These are phyloP conservation scores for Dothidotthia symphoricarpi DNA, from an alignment of 2,329 filamentous ascomycete species.

Conservation along the genomic window DNA sequence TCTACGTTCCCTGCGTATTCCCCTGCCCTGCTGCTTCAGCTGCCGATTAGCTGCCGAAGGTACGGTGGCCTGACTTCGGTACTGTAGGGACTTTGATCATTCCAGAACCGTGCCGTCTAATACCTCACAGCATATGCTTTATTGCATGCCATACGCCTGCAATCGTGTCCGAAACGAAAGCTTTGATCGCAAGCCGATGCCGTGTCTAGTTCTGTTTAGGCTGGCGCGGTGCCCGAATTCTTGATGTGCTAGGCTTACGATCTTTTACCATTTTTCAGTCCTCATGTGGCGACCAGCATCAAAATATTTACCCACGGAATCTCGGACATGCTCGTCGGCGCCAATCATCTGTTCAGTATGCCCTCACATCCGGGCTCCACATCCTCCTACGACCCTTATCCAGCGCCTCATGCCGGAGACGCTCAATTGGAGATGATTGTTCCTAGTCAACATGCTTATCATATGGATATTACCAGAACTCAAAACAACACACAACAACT, in stretches of 20 bases:
- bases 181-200: slow-evolving; percentile 33
- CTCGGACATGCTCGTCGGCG: slow-evolving; percentile 56
- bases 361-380: slow-evolving; percentile 64
- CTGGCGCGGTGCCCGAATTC: slow-evolving; percentile 27
- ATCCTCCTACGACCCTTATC: slow-evolving; percentile 30
- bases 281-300: too few species aligned
- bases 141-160: slow-evolving; percentile 37
- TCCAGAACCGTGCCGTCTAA: slow-evolving; percentile 37
- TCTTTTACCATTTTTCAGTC: slow-evolving; percentile 31
- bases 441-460: slow-evolving; percentile 25
- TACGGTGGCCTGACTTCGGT: slow-evolving; percentile 38
- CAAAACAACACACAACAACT: slow-evolving; percentile 36
- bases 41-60: slow-evolving; percentile 36
- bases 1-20: slow-evolving; percentile 15
- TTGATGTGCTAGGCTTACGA: slow-evolving; percentile 26
- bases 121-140: slow-evolving; percentile 33
- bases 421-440: slow-evolving; percentile 29
- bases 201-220: slow-evolving; percentile 32
- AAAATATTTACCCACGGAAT: slow-evolving; percentile 19
- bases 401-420: slow-evolving; percentile 24
- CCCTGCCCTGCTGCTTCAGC: slow-evolving; percentile 33
- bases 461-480: slow-evolving; percentile 24
- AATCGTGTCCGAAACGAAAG: slow-evolving; percentile 31
- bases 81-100: slow-evolving; percentile 41
- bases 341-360: slow-evolving; percentile 82